Evolutionary conservation across 2,329 filamentous ascomycete genomes (phyloP).

Genomic region (Bretziella fagacearum): DNA sequence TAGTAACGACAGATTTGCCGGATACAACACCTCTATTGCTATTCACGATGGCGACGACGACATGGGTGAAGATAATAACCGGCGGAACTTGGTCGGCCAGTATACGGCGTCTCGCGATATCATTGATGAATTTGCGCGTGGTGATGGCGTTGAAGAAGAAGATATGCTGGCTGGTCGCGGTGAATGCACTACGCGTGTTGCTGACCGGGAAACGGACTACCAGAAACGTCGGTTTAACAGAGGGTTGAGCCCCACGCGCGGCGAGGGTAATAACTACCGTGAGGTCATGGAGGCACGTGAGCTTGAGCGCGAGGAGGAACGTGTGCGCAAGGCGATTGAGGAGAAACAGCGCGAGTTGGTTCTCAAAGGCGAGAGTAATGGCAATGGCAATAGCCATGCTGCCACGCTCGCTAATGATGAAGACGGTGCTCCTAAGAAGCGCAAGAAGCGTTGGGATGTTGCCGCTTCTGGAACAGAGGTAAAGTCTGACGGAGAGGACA

Average conservation of each 20-base stretch:
- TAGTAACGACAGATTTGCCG: constrained; percentile 63
- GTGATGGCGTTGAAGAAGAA: constrained; percentile 74
- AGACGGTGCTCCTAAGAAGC: constrained; percentile 61
- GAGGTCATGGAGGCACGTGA: constrained; percentile 85
- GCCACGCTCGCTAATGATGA: constrained; percentile 59
- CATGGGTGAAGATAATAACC: constrained; percentile 52
- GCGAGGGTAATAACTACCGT: constrained; percentile 66
- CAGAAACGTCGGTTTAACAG: constrained; percentile 91
- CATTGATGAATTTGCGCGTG: constrained; percentile 84
- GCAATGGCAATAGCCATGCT: constrained; percentile 29
- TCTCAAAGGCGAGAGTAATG: constrained; percentile 33
- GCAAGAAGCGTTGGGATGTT: constrained; percentile 93
- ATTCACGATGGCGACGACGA: constrained; percentile 63
- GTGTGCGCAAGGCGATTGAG: constrained; percentile 63
- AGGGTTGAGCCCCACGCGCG: constrained; percentile 65
- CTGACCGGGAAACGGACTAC: constrained; percentile 89
- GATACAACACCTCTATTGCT: constrained; percentile 81
- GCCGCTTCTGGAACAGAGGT: constrained; percentile 23
- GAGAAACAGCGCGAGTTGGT: constrained; percentile 47
- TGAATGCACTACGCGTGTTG: constrained; percentile 80
- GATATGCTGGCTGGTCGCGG: constrained; percentile 67
- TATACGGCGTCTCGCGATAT: constrained; percentile 87
- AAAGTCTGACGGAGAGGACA: constrained; percentile 31
- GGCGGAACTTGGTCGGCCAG: constrained; percentile 72
- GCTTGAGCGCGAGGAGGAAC: constrained; percentile 81